phyloP scores from a whole-genome alignment of 2,329 filamentous ascomycete genomes.

The Fusarium robinianum region DNA sequence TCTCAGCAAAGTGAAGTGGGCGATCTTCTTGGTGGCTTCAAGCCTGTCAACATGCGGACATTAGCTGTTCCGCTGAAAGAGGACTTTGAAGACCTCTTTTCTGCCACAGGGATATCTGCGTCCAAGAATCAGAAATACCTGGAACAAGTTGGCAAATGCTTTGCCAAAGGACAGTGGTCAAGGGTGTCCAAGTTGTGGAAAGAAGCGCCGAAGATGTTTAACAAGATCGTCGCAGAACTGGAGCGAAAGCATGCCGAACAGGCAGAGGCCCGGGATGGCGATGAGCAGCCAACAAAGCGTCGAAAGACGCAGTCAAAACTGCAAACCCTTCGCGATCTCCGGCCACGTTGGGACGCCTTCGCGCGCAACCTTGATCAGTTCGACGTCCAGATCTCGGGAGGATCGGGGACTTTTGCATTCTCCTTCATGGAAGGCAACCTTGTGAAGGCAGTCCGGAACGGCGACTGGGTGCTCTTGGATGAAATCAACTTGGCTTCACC shows the following conservation, averaged over 20 bases:
- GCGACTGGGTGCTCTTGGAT: conserved; percentile 95
- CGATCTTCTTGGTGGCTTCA: conserved; percentile 95
- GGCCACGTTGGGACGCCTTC: conserved; percentile 80
- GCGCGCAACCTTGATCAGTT: conserved; percentile 75
- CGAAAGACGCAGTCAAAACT: conserved; percentile 70
- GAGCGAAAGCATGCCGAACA: conserved; percentile 50
- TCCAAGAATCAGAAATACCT: conserved; percentile 89
- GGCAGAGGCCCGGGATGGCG: conserved; percentile 40
- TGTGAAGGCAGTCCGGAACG: conserved; percentile 92
- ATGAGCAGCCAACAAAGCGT: conserved; percentile 69
- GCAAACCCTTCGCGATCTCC: conserved; percentile 61
- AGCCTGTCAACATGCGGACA: conserved; percentile 88
- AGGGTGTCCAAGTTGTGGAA: conserved; percentile 84
- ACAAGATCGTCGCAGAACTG: conserved; percentile 65
- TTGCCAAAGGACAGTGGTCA: conserved; percentile 85
- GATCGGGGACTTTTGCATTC: conserved; percentile 82
- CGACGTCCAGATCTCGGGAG: conserved; percentile 74
- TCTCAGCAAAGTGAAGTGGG: conserved; percentile 97
- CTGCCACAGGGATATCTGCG: conserved; percentile 79
- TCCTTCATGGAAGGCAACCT: conserved; percentile 96
- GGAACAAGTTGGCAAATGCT: conserved; percentile 76
- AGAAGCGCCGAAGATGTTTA: conserved; percentile 86
- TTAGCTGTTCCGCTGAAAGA: conserved; percentile 89
- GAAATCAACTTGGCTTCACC: conserved; percentile 96
- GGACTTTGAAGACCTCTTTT: conserved; percentile 89